A percentile compares a stretch with the other conserved stretches of the same genome.
Conservation (phyloP, 495 filamentous ascomycete species). For the Penicillium desertorum region DNA sequence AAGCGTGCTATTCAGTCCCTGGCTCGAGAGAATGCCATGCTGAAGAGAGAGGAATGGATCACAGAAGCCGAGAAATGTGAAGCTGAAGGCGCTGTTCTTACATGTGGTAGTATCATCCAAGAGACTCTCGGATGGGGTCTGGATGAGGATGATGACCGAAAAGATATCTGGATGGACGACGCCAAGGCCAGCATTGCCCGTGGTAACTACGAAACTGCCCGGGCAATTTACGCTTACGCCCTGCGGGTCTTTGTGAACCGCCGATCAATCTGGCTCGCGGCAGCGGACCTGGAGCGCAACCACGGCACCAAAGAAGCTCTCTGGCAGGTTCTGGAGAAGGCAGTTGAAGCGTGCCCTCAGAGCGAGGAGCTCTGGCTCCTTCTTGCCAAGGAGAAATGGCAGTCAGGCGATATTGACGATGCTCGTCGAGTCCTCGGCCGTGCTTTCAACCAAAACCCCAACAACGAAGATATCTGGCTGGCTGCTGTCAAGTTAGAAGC, state of each 20-base stretch:
- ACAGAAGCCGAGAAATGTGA: constrained; percentile 92
- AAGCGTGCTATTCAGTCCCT: constrained; percentile 89
- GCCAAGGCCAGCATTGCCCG: constrained; percentile 73
- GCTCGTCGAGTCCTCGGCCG: constrained; percentile 77
- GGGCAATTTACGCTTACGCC: constrained; percentile 90
- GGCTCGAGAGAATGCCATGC: constrained; percentile 88
- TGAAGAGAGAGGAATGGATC: constrained; percentile 97
- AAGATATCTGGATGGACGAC: constrained; percentile 93
- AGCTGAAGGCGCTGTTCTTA: constrained; percentile 82
- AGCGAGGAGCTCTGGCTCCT: constrained; percentile 94
- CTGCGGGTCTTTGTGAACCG: constrained; percentile 82
- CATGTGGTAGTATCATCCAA: constrained; percentile 81
- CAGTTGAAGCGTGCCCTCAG: constrained; percentile 87
- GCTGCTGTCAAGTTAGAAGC: constrained; percentile 94
- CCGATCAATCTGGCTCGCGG: constrained; percentile 81
- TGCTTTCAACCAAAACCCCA: constrained; percentile 89
- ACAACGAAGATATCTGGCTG: constrained; percentile 96
- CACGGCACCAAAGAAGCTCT: constrained; percentile 83
- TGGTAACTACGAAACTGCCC: constrained; percentile 81
- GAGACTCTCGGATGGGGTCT: constrained; percentile 92
- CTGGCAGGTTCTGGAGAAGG: constrained; percentile 84
- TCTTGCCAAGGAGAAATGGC: constrained; percentile 91
- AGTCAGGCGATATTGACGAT: constrained; percentile 78
- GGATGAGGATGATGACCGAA: constrained; percentile 95
- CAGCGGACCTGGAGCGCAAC: constrained; percentile 86